Conservation (phyloP, 2,329 filamentous ascomycete species). For the Eutypella sp. region DNA sequence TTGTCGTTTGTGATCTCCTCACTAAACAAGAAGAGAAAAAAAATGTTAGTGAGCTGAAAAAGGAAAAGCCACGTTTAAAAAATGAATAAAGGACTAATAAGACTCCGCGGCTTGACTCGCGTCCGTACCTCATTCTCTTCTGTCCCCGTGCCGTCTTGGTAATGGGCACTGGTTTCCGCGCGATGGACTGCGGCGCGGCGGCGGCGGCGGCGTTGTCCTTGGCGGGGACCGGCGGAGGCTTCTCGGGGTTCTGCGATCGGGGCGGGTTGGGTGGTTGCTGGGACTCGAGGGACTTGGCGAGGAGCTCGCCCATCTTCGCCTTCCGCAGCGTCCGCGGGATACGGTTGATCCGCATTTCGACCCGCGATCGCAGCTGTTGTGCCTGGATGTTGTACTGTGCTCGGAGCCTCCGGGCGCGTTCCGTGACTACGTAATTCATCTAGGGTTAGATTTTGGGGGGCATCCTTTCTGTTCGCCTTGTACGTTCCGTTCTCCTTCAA, state of each 20-base stretch:
- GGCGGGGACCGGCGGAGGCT: constrained; percentile 43
- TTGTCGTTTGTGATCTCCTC: constrained; percentile 66
- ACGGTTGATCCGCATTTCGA: constrained; percentile 90
- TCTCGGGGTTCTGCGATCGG: constrained; percentile 19
- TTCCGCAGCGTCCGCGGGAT: constrained; percentile 77
- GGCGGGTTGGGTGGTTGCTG: constrained; percentile 14
- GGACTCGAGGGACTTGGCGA: constrained; percentile 47
- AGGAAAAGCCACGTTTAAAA: no score
- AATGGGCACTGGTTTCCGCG: constrained; percentile 30
- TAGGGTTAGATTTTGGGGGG: no score
- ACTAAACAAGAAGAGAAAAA: no score
- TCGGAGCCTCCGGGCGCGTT: constrained; percentile 67
- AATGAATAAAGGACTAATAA: no score
- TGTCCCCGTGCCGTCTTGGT: constrained; percentile 26
- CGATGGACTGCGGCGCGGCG: constrained; percentile 27
- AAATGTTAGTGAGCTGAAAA: constrained; percentile 18
- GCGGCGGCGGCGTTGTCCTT: constrained; percentile 40
- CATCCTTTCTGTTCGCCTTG: no score
- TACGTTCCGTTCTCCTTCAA: no score
- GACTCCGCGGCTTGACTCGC: no score
- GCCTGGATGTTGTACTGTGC: constrained; percentile 87
- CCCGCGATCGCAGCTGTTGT: constrained; percentile 74
- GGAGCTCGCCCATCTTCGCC: constrained; percentile 75
- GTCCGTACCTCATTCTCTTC: constrained; percentile 51
- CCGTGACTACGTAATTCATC: constrained; percentile 27